Evolutionary conservation across 371 early-diverging fungal species (phyloP).

Genomic region (Zancudomyces culisetae): DNA sequence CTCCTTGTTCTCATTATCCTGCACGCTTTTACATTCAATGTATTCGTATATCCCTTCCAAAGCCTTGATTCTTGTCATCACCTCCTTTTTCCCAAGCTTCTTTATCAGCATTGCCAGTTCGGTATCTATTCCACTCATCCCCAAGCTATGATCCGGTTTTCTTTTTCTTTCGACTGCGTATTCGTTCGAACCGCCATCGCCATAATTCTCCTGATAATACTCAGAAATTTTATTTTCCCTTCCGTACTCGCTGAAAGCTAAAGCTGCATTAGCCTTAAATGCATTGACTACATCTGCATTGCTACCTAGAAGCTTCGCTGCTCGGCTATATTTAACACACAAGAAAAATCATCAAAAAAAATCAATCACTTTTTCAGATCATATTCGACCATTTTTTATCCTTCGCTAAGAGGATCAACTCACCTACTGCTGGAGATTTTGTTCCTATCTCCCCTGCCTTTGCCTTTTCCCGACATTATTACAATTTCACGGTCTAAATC

Average conservation of each 20-base stretch:
- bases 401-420: too few species aligned
- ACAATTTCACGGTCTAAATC: too few species aligned
- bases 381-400: too few species aligned
- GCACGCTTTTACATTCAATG: conserved; percentile 9
- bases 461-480: too few species aligned
- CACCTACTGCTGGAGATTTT: too few species aligned
- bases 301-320: conserved; percentile 21
- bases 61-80: conserved; percentile 22
- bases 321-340: conserved; percentile 11
- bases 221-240: not conserved
- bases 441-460: too few species aligned
- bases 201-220: not conserved
- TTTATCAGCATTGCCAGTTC: conserved; percentile 20
- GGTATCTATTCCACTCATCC: conserved; percentile 17
- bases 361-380: too few species aligned
- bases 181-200: not conserved
- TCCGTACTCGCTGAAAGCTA: conserved; percentile 22
- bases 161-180: not conserved
- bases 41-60: conserved; percentile 16
- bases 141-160: not conserved
- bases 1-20: conserved; percentile 5
- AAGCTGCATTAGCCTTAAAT: conserved; percentile 25
- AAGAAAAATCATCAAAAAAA: not conserved
- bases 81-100: conserved; percentile 21
- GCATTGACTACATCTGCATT: conserved; percentile 23